Evolutionary conservation across 1,284 basidiomycete species (phyloP).

Genomic region (Bondarzewia mesenterica): DNA sequence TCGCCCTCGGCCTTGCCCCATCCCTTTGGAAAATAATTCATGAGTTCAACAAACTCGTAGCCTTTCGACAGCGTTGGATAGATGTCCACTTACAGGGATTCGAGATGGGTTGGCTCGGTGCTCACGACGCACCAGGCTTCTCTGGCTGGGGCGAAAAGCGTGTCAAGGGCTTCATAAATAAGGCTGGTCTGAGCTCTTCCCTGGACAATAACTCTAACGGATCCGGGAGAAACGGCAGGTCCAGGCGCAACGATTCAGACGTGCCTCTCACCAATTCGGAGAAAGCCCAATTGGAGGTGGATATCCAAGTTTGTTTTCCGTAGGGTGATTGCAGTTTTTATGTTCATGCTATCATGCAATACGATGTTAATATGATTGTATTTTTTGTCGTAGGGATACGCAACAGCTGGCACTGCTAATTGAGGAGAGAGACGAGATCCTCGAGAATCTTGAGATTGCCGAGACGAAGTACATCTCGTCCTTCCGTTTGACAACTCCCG

Average conservation of each 20-base stretch:
- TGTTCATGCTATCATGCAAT: not conserved
- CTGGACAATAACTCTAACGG: constrained; percentile 25
- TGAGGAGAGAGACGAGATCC: constrained; percentile 61
- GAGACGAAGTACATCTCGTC: constrained; percentile 73
- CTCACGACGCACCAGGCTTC: constrained; percentile 48
- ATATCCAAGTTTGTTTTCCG: constrained; percentile 68
- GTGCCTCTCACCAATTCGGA: constrained; percentile 31
- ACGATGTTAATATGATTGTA: not conserved
- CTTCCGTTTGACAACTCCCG: constrained; percentile 63
- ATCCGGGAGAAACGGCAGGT: constrained; percentile 15
- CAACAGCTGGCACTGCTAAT: constrained; percentile 56
- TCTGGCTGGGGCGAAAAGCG: constrained; percentile 65
- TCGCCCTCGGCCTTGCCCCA: constrained; percentile 55
- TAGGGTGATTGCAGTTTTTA: constrained; percentile 41
- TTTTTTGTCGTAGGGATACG: constrained; percentile 45
- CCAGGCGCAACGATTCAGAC: constrained; percentile 20
- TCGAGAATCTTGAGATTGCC: constrained; percentile 70
- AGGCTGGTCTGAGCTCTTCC: constrained; percentile 52
- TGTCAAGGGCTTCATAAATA: constrained; percentile 60
- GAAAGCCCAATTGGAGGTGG: constrained; percentile 44
- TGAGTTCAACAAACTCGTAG: constrained; percentile 51
- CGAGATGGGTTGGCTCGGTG: constrained; percentile 71
- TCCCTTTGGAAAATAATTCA: constrained; percentile 57
- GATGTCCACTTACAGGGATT: constrained; percentile 54
- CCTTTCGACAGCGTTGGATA: constrained; percentile 52